Evolutionary conservation across 164 flowering plant species (phyloP), one percentile per base, ranked within the genome.

Genomic region (Buxus sempervirens): DNA sequence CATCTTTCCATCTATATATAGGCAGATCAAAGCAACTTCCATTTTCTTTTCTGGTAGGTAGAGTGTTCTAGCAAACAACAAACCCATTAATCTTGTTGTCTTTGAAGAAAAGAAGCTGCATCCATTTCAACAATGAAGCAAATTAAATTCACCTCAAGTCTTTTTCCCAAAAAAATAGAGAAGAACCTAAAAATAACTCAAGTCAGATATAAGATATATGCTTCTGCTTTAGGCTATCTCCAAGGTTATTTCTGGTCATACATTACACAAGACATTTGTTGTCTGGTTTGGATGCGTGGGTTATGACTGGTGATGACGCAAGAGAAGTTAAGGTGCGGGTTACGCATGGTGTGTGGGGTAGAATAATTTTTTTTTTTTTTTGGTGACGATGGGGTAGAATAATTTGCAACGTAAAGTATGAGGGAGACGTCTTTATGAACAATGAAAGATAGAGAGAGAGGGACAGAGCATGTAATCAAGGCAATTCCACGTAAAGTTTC

Each of bases 401-500:
- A 32, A 32, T 32, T 7, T 3, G 38, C 7, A 32, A 32, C 7
- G 3, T 32, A 32, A 32, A 3, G 38, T 7, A 32, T 32, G 38
- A 32, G 38, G 7, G 38, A 32, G 38, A 32, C 38, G 38, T 32
- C 38, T 32, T 32, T 32, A 32, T 32, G 7, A 32, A 7, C n/a
- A n/a, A 32, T 3, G 38, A 32, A 7, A 32, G 38, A 32, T 32
- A 32, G 7, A 32, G 5, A 32, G 5, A 32, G 5, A 32, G 7
- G 3, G 38, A 32, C 5, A 32, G 5, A 3, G 3, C 38, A 57
- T 24, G 5, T 56, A 23, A 7, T 57, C 60, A 24, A 14, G 60
- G 16, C 18, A 24, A 57, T 14, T 57, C 60, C 60, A 23, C 60
- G 28, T 57, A 57, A 57, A 57, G 28, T 57, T 57, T 57, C 60